Base-by-base conservation (phyloP, 1,284 basidiomycete genomes). In the Lignosus rhinocerotis region DNA sequence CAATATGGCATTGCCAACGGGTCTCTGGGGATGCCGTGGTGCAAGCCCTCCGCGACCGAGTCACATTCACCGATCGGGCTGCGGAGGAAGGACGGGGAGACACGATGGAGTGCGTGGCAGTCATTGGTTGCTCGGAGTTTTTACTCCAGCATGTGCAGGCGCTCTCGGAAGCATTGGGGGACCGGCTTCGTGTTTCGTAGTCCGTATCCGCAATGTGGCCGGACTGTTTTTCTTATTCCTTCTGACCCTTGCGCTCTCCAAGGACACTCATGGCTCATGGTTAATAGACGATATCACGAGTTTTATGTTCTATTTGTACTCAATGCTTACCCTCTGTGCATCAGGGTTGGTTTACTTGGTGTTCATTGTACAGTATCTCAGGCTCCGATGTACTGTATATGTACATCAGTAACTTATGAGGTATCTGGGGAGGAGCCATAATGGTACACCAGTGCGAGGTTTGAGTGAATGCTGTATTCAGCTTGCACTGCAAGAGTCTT, bases 1-100 rank as follows among this genome's bases (percentile, higher is more conserved):
- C 78, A 56, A 68, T 90, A 56, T 77, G 77, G 61, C 83, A 83
- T 58, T 90, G 88, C 67, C 85, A 87, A 62, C 76, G 83, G 57
- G 69, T 90, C 52, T 77, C 79, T 1, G 88, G 88, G 2, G 75
- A 78, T 19, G 81, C 79, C 0, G 69, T 90, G 45, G 79, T 87
- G 14, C 76, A 78, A 10, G 78, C 80, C 6, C 65, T 90, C 55
- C 64, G 72, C 30, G 69, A 75, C 43, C 82, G 88, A 9, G 76
- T 80, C 6, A 61, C 60, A n/a, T 78, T 79, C 64, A 82, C 82
- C 6, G 82, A 87, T 64, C 55, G 56, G 42, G 51, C 61, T 17
- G 59, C 58, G 32, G 61, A 55, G 48, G 69, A 63, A 38, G 68
- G 64, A 5, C 69, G 68, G 42, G 61, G 68, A 34, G 58, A 64